Percentiles rank a stretch among this genome's conserved stretches.
These are phyloP conservation scores for Flueggea neowawraea DNA, from an alignment of 441 rosid genomes.

Conservation along the genomic window DNA sequence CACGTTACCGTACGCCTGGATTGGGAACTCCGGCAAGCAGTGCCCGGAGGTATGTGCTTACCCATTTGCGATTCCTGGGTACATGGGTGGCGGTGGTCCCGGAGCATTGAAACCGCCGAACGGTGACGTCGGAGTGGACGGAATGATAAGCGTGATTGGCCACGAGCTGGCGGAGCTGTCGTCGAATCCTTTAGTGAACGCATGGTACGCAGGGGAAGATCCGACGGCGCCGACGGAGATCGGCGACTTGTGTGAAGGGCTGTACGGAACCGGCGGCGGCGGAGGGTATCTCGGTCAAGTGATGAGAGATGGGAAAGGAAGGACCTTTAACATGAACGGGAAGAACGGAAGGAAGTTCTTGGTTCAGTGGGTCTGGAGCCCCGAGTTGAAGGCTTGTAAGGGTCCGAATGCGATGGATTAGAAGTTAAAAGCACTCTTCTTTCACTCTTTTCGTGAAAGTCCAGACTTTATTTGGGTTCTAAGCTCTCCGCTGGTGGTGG, in stretches of 20 bases:
- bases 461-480: no score
- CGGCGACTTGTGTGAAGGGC: slow-evolving; percentile 85
- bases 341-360: slow-evolving; percentile 58
- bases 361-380: slow-evolving; percentile 94
- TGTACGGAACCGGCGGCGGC: slow-evolving; percentile 88
- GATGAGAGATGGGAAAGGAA: slow-evolving; percentile 52
- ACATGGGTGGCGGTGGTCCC: slow-evolving; percentile 72
- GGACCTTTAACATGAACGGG: slow-evolving; percentile 69
- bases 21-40: slow-evolving; percentile 73
- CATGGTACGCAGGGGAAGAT: slow-evolving; percentile 97
- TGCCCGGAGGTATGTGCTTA: slow-evolving; percentile 94
- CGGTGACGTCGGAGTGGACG: slow-evolving; percentile 78
- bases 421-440: background rate
- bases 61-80: slow-evolving; percentile 82
- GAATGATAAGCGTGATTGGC: slow-evolving; percentile 94
- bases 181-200: slow-evolving; percentile 81
- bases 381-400: slow-evolving; percentile 62
- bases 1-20: slow-evolving; percentile 94
- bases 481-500: no score
- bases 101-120: slow-evolving; percentile 63
- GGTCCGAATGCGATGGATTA: slow-evolving; percentile 78
- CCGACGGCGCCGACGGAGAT: slow-evolving; percentile 96
- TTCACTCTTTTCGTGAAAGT: no score
- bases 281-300: slow-evolving; percentile 90
- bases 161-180: slow-evolving; percentile 87